phyloP scores from a whole-genome alignment of 352 stramenopile species.

The Pythium aristosporum region DNA sequence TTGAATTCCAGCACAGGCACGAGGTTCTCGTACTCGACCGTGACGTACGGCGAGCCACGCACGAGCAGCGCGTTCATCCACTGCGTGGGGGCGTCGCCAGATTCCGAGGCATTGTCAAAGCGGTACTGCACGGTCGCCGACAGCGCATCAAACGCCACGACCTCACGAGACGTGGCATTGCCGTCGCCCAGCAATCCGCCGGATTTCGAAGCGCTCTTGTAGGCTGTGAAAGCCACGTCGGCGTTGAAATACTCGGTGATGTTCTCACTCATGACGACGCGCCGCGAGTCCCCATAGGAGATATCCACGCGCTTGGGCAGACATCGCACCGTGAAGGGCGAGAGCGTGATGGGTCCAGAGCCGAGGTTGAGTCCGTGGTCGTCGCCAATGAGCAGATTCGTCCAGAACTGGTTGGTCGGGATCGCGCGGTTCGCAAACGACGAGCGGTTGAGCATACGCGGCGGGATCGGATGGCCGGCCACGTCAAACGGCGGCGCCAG shows the following conservation, averaged over 20 bases:
- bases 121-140: slow-evolving; percentile 67
- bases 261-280: slow-evolving; percentile 51
- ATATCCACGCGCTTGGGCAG: slow-evolving; percentile 70
- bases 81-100: slow-evolving; percentile 30
- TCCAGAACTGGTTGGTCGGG: slow-evolving; percentile 91
- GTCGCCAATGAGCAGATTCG: slow-evolving; percentile 82
- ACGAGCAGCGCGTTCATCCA: slow-evolving; percentile 57
- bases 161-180: slow-evolving; percentile 60
- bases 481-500: slow-evolving; percentile 57
- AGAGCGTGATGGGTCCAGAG: slow-evolving; percentile 71
- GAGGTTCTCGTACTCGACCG: slow-evolving; percentile 70
- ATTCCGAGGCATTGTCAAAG: slow-evolving; percentile 31
- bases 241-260: slow-evolving; percentile 83
- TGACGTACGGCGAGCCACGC: slow-evolving; percentile 76
- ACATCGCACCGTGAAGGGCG: slow-evolving; percentile 79
- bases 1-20: slow-evolving; percentile 76
- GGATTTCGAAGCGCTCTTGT: slow-evolving; percentile 21
- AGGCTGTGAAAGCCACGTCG: slow-evolving; percentile 70
- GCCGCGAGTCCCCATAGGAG: slow-evolving; percentile 79
- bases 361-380: slow-evolving; percentile 71
- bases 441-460: slow-evolving; percentile 50
- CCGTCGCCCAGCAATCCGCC: slow-evolving; percentile 52
- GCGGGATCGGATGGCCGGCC: slow-evolving; percentile 55
- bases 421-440: slow-evolving; percentile 42
- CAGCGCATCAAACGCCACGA: slow-evolving; percentile 68